Evolutionary conservation across 805 yeast species (phyloP), one percentile per base, ranked within the genome.

Genomic region (Saccharomycopsis malanga): DNA sequence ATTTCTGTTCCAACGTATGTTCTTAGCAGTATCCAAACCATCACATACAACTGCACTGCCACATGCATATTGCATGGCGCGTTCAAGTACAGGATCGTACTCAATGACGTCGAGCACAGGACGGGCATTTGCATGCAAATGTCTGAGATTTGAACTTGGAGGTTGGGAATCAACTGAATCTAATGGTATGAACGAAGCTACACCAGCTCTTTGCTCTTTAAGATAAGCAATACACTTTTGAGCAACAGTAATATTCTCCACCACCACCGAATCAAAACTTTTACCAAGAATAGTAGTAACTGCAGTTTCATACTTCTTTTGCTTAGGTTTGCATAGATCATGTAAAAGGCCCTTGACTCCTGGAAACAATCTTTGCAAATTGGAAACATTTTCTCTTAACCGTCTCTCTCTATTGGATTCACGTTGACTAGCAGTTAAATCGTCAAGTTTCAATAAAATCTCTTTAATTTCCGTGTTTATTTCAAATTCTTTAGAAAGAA

Each of bases 161-260:
- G 80, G 69, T 30, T 66, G 71, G 1, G 78, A 76, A 6, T 70
- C 74, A 27, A 93, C 80, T 1, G 88, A 73, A 57, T 88, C 93
- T 44, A 93, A 66, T 0, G 98, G 98, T 50, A 93, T 83, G 57
- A 93, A 89, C 1, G 94, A 79, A 1, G 93, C 88, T 5, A 75
- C 72, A 40, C 98, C 98, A 10, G 83, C 70, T 54, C 96, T 73
- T 59, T 91, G 91, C 54, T 85, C 89, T 57, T 87, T 86, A 60
- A 91, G 67, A 48, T 82, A 83, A 6, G 78, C 76, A 53, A 93
- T 83, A 60, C 95, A 86, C 52, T 79, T 79, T 48, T 79, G 76
- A 0, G 94, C 95, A 20, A 81, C 73, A 7, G 76, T 61, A 4
- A 79, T 67, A 23, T 73, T 73, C 55, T 87, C 95, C 4, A 93